phyloP scores from a whole-genome alignment of 305 asterid genomes.

The Fraxinus paxiana region DNA sequence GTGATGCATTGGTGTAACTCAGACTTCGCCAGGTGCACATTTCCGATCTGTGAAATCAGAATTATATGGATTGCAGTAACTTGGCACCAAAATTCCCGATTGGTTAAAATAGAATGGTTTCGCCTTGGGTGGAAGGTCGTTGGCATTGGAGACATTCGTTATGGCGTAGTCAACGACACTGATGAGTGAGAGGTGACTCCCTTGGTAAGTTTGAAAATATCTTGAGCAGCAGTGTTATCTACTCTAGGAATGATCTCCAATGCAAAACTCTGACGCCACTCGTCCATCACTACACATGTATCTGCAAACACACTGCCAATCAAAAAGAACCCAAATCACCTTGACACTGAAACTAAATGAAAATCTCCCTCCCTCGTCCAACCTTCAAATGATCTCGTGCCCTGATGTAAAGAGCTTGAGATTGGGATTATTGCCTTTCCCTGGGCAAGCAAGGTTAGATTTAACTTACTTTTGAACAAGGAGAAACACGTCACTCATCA shows the following conservation, averaged over 20 bases:
- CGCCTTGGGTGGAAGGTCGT: conserved; percentile 20
- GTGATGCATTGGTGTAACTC: conserved; percentile 23
- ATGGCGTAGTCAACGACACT: conserved; percentile 20
- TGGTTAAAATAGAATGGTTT: conserved; percentile 28
- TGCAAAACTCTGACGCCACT: conserved; percentile 34
- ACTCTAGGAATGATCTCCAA: conserved; percentile 30
- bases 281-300: conserved; percentile 27
- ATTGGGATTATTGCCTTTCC: not conserved
- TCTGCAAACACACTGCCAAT: conserved; percentile 25
- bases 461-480: conserved; percentile 25
- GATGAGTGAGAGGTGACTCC: conserved; percentile 5
- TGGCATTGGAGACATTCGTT: conserved; percentile 24
- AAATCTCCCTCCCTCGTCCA: not conserved
- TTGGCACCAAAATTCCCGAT: conserved; percentile 30
- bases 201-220: too few relatives aligned
- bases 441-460: not conserved
- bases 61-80: conserved; percentile 31
- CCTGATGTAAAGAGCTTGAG: not conserved
- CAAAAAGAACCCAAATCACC: not conserved
- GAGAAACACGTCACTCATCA: conserved; percentile 27
- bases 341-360: not conserved
- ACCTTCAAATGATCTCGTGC: not conserved
- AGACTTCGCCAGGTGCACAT: conserved; percentile 23
- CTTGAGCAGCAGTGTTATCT: too few relatives aligned
- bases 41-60: conserved; percentile 13